Base-by-base conservation (phyloP, 352 stramenopile genomes). In the Phytophthora macrochlamydospora region DNA sequence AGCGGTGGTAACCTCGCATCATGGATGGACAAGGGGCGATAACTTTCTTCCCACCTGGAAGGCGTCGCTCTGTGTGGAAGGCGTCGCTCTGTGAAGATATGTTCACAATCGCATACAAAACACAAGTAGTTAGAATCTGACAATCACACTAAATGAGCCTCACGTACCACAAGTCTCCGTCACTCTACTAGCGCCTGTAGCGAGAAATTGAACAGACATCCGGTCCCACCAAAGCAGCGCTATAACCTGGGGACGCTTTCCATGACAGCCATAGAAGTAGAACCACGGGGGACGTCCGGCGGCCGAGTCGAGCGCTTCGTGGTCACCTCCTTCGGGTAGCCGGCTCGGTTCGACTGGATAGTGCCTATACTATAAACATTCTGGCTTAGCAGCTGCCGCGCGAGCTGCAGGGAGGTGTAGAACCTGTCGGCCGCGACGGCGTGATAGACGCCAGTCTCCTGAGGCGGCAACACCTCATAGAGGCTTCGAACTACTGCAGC, bases 381-480 rank as follows among this genome's bases (percentile, higher is more conserved):
- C 6, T 45, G 53, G n/a, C 57, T 51, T 28, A 67, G 64, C 2
- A 64, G 32, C 53, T 62, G 59, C 2, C 68, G 11, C 0, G 59
- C 43, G 1, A 73, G 53, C 35, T 67, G 54, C 29, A 68, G 33
- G 1, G 65, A 65, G 1, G 59, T 65, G 33, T 72, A 72, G 8
- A 72, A 68, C 1, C 54, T 32, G 43, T 73, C 58, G 5, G 40
- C 67, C 2, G 61, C 57, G 0, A 67, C 57, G 2, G 33, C 49
- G 5, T 67, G 52, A 7, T 45, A 61, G 1, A 60, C 24, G 1
- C 64, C 64, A 2, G 42, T 14, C 11, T 53, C 0, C 2, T 2
- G 6, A 24, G 14, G 7, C 1, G 56, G 45, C 2, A 71, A 12
- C n/a, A 71, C 52, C 1, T 56, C 24, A 3, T 46, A 2, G 0